These are phyloP conservation scores for Kalanchoe fedtschenkoi DNA, from an alignment of 164 flowering plant genomes.

Conservation along the genomic window DNA sequence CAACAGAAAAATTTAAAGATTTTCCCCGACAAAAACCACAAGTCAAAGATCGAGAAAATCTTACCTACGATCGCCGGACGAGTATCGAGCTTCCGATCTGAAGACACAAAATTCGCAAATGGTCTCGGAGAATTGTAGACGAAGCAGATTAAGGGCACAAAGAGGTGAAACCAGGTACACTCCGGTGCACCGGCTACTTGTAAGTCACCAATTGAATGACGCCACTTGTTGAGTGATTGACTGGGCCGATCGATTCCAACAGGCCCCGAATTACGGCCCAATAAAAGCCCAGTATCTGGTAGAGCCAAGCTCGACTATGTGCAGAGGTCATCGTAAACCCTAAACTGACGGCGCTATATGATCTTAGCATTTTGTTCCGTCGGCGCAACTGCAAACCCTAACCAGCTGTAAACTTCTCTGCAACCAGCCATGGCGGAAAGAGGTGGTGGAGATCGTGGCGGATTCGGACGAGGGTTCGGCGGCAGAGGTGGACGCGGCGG, in stretches of 20 bases:
- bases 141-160: neutral
- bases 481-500: conserved; percentile 46
- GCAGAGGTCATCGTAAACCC: no score
- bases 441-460: conserved; percentile 50
- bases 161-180: neutral
- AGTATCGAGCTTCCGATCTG: conserved; percentile 1
- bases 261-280: no score
- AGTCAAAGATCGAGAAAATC: neutral
- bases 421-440: conserved; percentile 45
- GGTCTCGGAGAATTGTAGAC: neutral
- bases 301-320: no score
- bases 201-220: neutral
- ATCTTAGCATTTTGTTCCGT: neutral
- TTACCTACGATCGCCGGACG: neutral
- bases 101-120: neutral
- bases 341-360: neutral
- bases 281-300: no score
- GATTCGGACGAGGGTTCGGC: conserved; percentile 35
- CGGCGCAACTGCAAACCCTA: neutral
- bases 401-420: no score
- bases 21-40: neutral
- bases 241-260: no score
- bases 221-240: neutral
- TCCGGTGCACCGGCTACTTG: neutral
- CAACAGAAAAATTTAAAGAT: no score